Evolutionary conservation across 148 eudicot species (phyloP), one percentile per base, ranked within the genome.

Genomic region (Rhododendron griersonianum): DNA sequence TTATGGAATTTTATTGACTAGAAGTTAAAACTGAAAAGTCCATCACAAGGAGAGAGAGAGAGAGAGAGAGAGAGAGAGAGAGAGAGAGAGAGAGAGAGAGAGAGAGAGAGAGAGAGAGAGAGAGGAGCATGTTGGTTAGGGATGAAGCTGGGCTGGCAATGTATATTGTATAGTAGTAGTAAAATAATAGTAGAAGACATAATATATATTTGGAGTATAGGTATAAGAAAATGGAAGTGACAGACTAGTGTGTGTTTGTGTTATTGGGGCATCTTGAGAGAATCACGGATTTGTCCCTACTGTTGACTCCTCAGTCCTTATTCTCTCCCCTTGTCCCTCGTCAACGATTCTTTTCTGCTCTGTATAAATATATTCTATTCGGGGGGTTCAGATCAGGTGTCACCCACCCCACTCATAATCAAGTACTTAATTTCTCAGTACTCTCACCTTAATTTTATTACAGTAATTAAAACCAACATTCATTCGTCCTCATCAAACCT

Each of bases 241-340:
- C 69, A 6, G 30, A 41, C 45, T 50, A 51, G 7, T 55, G 19
- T 3, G 50, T 9, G 41, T 39, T 18, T 15, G n/a, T 16, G 14
- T 21, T 23, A 41, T 61, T 5, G 10, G 28, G 37, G 18, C 19
- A 41, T 44, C 33, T 35, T 23, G 84, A 65, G 76, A 63, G 84
- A 83, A 82, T 82, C 76, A 63, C 53, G 84, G 84, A 61, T 82
- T 82, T 63, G 84, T 82, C 76, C 55, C 76, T 82, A 44, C 84
- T 63, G 16, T 55, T 61, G 84, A 25, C 10, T 37, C 48, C 15
- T 28, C 37, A 25, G 30, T 47, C 53, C 53, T n/a, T 78, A 25
- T 25, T 78, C 80, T 48, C 81, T 78, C 33, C 50, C 6, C 53
- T 19, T 15, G 53, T 23, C 33, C 11, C 33, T 8, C 55, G 81